Evolutionary conservation across 345 rosid genomes (phyloP).

Genomic region (Euphorbia tirucalli): DNA sequence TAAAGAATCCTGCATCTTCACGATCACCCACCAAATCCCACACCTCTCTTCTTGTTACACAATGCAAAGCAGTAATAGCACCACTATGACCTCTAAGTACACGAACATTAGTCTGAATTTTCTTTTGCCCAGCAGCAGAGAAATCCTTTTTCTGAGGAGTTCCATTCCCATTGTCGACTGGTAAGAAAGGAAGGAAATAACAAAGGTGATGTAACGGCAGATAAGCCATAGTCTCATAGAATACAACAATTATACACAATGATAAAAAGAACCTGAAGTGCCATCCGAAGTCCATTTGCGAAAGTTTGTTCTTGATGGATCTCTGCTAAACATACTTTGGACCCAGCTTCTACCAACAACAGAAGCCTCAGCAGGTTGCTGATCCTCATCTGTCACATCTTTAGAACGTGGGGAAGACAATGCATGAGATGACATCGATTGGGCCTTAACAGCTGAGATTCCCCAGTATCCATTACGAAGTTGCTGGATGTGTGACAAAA

Average conservation of each 20-base stretch:
- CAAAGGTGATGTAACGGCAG: neutral
- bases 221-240: neutral
- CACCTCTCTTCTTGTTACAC: constrained; percentile 96
- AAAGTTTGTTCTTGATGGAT: constrained; percentile 70
- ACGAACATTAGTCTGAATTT: constrained; percentile 87
- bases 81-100: constrained; percentile 87
- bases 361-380: constrained; percentile 92
- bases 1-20: constrained; percentile 98
- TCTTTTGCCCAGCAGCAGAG: constrained; percentile 79
- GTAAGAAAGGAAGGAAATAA: constrained; percentile 8
- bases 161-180: constrained; percentile 42
- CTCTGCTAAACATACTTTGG: constrained; percentile 99
- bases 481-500: constrained; percentile 91
- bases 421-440: constrained; percentile 54
- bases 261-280: constrained; percentile 46
- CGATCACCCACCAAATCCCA: constrained; percentile 98
- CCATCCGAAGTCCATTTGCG: constrained; percentile 84
- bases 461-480: constrained; percentile 94
- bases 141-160: constrained; percentile 57
- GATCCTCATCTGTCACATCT: constrained; percentile 65
- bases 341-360: constrained; percentile 98
- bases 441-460: constrained; percentile 65
- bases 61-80: constrained; percentile 91
- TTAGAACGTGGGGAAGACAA: constrained; percentile 83
- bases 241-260: neutral